Percentiles rank a stretch among this genome's conserved stretches.
These are phyloP conservation scores for Epithemia pelagica DNA, from an alignment of 108 stramenopile genomes.

Conservation along the genomic window DNA sequence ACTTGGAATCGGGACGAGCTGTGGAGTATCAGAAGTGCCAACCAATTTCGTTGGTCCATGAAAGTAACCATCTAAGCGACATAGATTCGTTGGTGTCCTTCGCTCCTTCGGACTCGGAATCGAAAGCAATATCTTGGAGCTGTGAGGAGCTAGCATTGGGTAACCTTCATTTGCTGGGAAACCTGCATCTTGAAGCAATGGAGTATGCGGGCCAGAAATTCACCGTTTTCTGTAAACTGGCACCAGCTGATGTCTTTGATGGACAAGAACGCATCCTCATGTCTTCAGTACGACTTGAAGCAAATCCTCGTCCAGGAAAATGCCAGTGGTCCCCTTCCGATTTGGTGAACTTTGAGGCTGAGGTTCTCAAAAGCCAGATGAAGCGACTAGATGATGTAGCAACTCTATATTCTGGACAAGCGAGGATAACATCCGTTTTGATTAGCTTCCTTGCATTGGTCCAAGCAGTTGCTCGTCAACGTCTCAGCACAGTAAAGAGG, in stretches of 20 bases:
- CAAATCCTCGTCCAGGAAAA: not conserved
- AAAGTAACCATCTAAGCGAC: not conserved
- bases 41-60: not conserved
- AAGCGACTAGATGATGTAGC: not conserved
- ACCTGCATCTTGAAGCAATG: not conserved
- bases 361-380: not conserved
- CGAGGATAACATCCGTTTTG: not conserved
- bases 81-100: not conserved
- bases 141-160: constrained; percentile 6
- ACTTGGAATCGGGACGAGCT: not conserved
- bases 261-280: not conserved
- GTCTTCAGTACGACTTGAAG: not conserved
- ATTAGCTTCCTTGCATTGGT: constrained; percentile 3
- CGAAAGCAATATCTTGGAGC: not conserved
- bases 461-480: not conserved
- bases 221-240: not conserved
- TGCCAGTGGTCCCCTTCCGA: not conserved
- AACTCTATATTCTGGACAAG: not conserved
- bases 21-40: constrained; percentile 5
- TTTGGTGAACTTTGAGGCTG: not conserved
- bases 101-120: not conserved
- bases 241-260: not conserved
- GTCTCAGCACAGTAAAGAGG: not conserved
- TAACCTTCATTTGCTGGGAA: constrained; percentile 6
- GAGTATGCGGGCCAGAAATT: constrained; percentile 9